phyloP scores from a whole-genome alignment of 441 rosid species.

The Dalechampia spathulata region DNA sequence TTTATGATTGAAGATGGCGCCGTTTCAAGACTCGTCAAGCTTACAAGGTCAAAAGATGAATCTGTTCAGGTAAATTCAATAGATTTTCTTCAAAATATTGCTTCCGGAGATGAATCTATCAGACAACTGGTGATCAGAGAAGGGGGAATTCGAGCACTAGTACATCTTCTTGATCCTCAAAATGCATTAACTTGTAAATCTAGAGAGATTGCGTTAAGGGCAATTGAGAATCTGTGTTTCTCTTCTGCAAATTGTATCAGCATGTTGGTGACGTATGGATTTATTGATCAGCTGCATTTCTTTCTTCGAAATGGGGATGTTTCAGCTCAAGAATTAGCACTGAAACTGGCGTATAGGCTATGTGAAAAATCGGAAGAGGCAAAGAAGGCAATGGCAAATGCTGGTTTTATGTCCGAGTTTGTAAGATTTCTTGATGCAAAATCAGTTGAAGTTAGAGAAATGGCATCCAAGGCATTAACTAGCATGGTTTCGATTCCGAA shows the following conservation, averaged over 20 bases:
- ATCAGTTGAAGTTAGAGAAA: constrained; percentile 62
- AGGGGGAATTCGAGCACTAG: constrained; percentile 61
- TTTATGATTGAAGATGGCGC: constrained; percentile 80
- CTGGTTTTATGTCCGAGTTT: constrained; percentile 76
- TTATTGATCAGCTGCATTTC: constrained; percentile 48
- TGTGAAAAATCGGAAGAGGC: constrained; percentile 59
- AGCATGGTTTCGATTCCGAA: constrained; percentile 49
- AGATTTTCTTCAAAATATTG: constrained; percentile 54
- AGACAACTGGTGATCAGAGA: constrained; percentile 40
- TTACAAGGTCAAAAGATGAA: constrained; percentile 59
- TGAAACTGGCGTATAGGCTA: constrained; percentile 60
- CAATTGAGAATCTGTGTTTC: constrained; percentile 69
- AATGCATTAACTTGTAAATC: constrained; percentile 41
- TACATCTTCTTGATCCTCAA: constrained; percentile 53
- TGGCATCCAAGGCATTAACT: constrained; percentile 64
- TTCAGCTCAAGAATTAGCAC: constrained; percentile 64
- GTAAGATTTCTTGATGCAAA: constrained; percentile 77
- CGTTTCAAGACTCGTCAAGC: constrained; percentile 49
- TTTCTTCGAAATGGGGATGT: constrained; percentile 58
- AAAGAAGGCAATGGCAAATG: constrained; percentile 63
- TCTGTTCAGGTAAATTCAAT: constrained; percentile 61
- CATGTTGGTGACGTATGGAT: constrained; percentile 42
- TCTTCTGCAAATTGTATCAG: constrained; percentile 33
- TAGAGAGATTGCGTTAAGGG: constrained; percentile 53
- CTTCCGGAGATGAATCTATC: constrained; percentile 54